Evolutionary conservation across 768 basidiomycete species (phyloP).

Genomic region (Neoboletus magnificus): DNA sequence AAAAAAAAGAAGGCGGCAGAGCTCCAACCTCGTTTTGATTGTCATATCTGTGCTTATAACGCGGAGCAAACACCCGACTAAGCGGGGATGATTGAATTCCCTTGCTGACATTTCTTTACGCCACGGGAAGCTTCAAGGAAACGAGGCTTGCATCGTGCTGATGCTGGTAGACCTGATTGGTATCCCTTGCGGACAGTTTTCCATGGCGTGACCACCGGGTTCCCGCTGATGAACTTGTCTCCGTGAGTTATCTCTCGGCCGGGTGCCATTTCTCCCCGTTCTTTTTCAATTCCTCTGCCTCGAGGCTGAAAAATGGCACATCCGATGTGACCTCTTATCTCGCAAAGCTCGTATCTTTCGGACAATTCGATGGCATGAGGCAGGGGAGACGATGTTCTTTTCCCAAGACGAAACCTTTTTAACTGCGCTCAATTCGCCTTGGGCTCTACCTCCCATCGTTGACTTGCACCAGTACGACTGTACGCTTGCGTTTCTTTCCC

Average conservation of each 20-base stretch:
- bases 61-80: conserved; percentile 3
- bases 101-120: conserved; percentile 6
- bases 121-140: conserved; percentile 8
- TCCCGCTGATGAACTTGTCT: conserved; percentile 4
- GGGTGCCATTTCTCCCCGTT: background rate
- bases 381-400: conserved; percentile 13
- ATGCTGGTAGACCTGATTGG: conserved; percentile 9
- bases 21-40: background rate
- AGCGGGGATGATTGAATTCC: conserved; percentile 4
- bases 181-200: background rate
- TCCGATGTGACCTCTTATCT: conserved; percentile 12
- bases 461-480: background rate
- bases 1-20: background rate
- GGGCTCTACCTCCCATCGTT: background rate
- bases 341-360: conserved; percentile 13
- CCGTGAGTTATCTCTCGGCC: conserved; percentile 7
- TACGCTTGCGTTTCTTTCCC: background rate
- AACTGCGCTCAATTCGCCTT: background rate
- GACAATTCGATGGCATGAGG: conserved; percentile 18
- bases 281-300: conserved; percentile 31
- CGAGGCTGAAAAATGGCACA: conserved; percentile 44
- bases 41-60: conserved; percentile 14
- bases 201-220: conserved; percentile 5
- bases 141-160: conserved; percentile 32
- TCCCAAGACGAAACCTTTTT: conserved; percentile 29